Evolutionary conservation across 495 filamentous ascomycete species (phyloP).

Genomic region (Wilcoxina mikolae): DNA sequence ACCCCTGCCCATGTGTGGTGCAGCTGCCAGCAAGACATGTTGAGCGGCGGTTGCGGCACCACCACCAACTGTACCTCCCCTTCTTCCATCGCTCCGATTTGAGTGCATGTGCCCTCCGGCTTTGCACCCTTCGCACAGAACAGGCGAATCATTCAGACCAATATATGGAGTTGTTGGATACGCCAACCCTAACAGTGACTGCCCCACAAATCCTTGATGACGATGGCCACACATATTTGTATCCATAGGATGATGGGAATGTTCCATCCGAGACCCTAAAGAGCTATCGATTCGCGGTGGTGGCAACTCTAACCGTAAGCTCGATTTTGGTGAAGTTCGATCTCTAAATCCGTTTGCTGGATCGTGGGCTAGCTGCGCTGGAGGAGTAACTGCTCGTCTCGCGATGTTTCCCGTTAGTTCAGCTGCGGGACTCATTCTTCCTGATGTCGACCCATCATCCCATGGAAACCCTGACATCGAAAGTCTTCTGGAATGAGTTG

Average conservation of each 20-base stretch:
- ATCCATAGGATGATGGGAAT: neutral
- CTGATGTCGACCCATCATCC: neutral
- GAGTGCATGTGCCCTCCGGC: constrained; percentile 16
- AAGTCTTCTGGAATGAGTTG: neutral
- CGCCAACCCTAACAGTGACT: constrained; percentile 21
- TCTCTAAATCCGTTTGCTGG: neutral
- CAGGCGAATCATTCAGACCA: constrained; percentile 20
- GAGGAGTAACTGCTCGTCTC: constrained; percentile 4
- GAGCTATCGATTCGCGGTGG: constrained; percentile 20
- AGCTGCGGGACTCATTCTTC: constrained; percentile 4
- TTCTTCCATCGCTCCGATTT: constrained; percentile 6
- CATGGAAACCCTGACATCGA: constrained; percentile 11
- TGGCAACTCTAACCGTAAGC: constrained; percentile 21
- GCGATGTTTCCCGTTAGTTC: constrained; percentile 6
- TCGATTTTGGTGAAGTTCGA: constrained; percentile 18
- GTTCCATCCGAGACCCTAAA: neutral
- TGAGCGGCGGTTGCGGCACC: constrained; percentile 22
- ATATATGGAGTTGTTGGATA: constrained; percentile 27
- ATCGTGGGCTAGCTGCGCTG: constrained; percentile 4
- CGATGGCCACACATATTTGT: constrained; percentile 4
- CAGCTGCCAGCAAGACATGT: constrained; percentile 19
- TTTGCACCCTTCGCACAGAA: constrained; percentile 20
- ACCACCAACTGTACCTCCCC: constrained; percentile 18
- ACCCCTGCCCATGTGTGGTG: constrained; percentile 24
- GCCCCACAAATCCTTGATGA: constrained; percentile 9